Percentiles rank a stretch among this genome's conserved stretches.
These are phyloP conservation scores for Collariella sp. DNA, from an alignment of 495 filamentous ascomycete genomes.

Conservation along the genomic window DNA sequence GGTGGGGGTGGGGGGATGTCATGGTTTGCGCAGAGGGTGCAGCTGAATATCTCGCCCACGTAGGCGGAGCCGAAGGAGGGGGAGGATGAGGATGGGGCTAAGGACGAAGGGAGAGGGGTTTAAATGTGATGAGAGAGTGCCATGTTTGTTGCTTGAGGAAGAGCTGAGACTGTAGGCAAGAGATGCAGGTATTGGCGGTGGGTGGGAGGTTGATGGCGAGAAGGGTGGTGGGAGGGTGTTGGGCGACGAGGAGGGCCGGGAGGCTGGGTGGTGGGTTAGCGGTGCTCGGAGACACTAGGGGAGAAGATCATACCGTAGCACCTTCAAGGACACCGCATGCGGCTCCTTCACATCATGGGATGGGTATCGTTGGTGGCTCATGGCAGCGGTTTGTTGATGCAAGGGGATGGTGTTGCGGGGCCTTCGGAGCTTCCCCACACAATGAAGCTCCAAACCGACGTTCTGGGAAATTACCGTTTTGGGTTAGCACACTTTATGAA, in stretches of 20 bases:
- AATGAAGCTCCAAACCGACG: neutral
- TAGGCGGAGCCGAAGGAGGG: slow-evolving; percentile 91
- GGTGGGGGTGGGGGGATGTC: slow-evolving; percentile 51
- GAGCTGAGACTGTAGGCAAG: slow-evolving; percentile 35
- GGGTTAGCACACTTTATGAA: neutral
- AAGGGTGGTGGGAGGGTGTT: slow-evolving; percentile 37
- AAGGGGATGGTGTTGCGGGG: neutral
- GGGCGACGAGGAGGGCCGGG: slow-evolving; percentile 45
- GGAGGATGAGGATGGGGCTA: slow-evolving; percentile 67
- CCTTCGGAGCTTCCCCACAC: neutral
- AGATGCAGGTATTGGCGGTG: slow-evolving; percentile 34
- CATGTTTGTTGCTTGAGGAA: neutral
- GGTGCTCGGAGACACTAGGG: neutral
- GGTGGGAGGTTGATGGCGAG: slow-evolving; percentile 9
- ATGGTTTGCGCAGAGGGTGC: slow-evolving; percentile 90
- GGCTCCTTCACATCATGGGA: slow-evolving; percentile 63
- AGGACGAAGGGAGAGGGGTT: slow-evolving; percentile 43
- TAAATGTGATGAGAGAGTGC: slow-evolving; percentile 7
- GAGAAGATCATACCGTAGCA: slow-evolving; percentile 45
- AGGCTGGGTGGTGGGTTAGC: slow-evolving; percentile 27
- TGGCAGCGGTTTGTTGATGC: slow-evolving; percentile 13
- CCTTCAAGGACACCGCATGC: slow-evolving; percentile 82
- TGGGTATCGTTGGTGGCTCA: slow-evolving; percentile 45
- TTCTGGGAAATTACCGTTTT: neutral
- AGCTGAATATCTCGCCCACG: slow-evolving; percentile 90